Evolutionary conservation across 495 filamentous ascomycete species (phyloP).

Genomic region (Lasiosphaeria miniovina): DNA sequence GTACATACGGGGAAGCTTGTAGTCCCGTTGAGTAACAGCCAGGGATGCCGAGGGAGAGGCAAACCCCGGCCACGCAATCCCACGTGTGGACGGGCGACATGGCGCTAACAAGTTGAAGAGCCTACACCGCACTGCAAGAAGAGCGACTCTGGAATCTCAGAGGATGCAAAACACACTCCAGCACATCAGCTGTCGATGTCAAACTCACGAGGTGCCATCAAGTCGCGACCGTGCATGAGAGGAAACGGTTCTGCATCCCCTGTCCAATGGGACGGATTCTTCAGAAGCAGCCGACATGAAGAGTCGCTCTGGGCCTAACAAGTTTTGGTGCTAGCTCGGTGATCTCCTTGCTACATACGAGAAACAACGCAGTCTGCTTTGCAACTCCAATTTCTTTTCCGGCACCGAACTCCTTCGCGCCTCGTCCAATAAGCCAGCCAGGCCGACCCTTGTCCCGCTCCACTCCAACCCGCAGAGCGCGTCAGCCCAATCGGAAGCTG

Average conservation of each 20-base stretch:
- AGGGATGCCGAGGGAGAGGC: too few relatives aligned
- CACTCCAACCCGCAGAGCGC: background rate
- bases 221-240: constrained; percentile 22
- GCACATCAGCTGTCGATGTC: constrained; percentile 10
- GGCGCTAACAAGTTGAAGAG: too few relatives aligned
- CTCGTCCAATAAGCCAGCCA: constrained; percentile 12
- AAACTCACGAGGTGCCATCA: constrained; percentile 18
- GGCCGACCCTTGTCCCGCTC: constrained; percentile 8
- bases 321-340: constrained; percentile 15
- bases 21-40: too few relatives aligned
- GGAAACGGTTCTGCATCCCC: constrained; percentile 20
- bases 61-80: too few relatives aligned
- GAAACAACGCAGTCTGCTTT: constrained; percentile 4
- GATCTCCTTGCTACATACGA: constrained; percentile 15
- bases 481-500: constrained; percentile 13
- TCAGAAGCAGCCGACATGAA: background rate
- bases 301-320: constrained; percentile 10
- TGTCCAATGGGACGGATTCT: constrained; percentile 15
- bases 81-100: too few relatives aligned
- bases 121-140: background rate
- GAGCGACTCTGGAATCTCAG: background rate
- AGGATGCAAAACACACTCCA: background rate
- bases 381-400: constrained; percentile 17
- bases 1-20: too few relatives aligned
- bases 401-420: constrained; percentile 12